These are phyloP conservation scores for Eucalyptus sp. DNA, from an alignment of 345 rosid genomes.

Conservation along the genomic window DNA sequence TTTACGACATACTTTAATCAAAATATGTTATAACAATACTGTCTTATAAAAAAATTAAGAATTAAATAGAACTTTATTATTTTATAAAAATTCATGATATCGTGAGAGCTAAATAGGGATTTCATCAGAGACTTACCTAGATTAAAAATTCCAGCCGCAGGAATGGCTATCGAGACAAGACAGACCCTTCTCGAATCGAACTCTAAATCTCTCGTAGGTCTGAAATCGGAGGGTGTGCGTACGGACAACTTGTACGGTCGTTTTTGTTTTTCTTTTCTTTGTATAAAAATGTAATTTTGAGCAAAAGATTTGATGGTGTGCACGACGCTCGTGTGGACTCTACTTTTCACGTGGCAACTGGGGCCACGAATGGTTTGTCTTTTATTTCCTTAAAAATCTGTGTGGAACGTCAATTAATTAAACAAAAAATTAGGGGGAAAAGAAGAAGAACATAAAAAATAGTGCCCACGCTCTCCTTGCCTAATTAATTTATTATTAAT, in stretches of 20 bases:
- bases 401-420: not conserved
- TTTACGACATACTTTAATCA: not conserved
- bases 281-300: not conserved
- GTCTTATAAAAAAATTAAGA: rapidly evolving
- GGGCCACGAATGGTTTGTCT: not conserved
- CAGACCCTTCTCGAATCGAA: not conserved
- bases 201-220: not conserved
- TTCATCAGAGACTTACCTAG: not conserved
- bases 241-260: not conserved
- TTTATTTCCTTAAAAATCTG: not conserved
- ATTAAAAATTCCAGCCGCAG: not conserved
- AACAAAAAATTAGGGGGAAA: not conserved
- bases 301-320: not conserved
- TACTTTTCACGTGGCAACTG: not conserved
- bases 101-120: not conserved
- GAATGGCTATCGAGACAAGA: not conserved
- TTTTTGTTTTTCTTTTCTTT: not conserved
- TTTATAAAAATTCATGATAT: not conserved
- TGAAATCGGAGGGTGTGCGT: not conserved
- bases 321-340: not conserved
- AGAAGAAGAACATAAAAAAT: not conserved
- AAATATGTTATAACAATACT: not conserved
- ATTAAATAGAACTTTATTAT: rapidly evolving
- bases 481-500: not conserved
- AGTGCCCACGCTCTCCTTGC: not conserved